Base-by-base conservation (phyloP, 1,139 yeast genomes). In the Diutina catenulata region DNA sequence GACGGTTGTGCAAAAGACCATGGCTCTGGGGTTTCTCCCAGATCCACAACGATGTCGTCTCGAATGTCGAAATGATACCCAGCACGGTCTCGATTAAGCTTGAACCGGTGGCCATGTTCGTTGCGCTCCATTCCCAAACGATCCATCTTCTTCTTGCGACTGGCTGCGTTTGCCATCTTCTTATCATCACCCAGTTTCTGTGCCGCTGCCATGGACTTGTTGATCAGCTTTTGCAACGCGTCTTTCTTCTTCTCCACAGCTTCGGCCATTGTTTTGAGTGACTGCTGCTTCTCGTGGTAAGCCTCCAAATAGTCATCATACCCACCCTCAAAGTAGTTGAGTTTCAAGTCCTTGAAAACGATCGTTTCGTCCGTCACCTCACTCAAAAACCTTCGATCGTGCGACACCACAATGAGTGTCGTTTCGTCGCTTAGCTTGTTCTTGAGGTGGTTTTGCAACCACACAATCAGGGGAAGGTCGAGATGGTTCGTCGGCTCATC, bases 41-140 rank as follows among this genome's bases (percentile, higher is more conserved):
- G 7, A 8, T 35, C 37, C 20, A 35, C 37, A 4, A 16, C 25
- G 10, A 35, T n/a, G 16, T 35, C 37, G 14, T 35, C 37, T 25
- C 37, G 13, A 10, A 35, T 35, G 24, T 25, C 31, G 19, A 15
- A 18, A 18, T 35, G 19, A 25, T n/a, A 35, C 4, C 37, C 37
- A 6, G 14, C 24, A 7, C 37, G 23, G n/a, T 35, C 37, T 18
- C 37, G 19, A 16, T 35, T 35, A 8, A 35, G 23, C 31, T 35
- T 35, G 31, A 35, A 35, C 24, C 37, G 29, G 15, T 25, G 29
- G 8, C 37, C 37, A 8, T 35, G 26, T 13, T 25, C 37, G 16
- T 26, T 35, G 24, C n/a, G 22, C 7, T 35, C 37, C 37, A 35
- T 35, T 11, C 37, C 37, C 24, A 35, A 19, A 7, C 37, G 18